Conservation (phyloP, 345 rosid species). For the Pseudoturritis turrita region DNA sequence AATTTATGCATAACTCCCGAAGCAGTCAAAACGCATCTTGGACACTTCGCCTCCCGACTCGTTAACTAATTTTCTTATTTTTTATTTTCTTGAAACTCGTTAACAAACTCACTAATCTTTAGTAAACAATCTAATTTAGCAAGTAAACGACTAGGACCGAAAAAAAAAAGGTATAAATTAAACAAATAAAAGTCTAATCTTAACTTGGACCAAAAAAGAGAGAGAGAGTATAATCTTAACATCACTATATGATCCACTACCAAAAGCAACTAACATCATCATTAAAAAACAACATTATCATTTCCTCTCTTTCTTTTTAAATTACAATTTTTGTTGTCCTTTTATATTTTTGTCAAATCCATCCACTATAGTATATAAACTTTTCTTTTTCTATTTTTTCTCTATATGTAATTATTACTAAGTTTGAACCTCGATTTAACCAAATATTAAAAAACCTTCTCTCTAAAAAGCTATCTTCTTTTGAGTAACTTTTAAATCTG, state of each 20-base stretch:
- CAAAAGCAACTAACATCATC: slow-evolving; percentile 34
- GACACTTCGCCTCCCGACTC: slow-evolving; percentile 26
- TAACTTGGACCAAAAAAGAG: no score
- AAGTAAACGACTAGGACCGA: background rate
- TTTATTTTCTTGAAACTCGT: slow-evolving; percentile 11
- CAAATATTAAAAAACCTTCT: background rate
- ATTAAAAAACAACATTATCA: slow-evolving; percentile 35
- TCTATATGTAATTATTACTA: slow-evolving; percentile 17
- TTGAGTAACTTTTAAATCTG: no score
- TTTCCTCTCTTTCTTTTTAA: slow-evolving; percentile 12
- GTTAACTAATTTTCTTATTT: background rate
- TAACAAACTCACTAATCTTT: slow-evolving; percentile 7
- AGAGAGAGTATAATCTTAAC: slow-evolving; percentile 26
- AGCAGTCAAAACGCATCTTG: slow-evolving; percentile 35
- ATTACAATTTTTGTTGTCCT: slow-evolving; percentile 1
- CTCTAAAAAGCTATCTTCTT: no score
- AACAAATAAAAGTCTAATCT: slow-evolving; percentile 15
- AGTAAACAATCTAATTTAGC: background rate
- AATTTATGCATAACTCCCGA: slow-evolving; percentile 22
- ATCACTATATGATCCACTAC: slow-evolving; percentile 34
- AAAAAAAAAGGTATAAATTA: background rate
- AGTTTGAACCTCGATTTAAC: slow-evolving; percentile 11
- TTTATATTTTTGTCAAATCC: slow-evolving; percentile 30
- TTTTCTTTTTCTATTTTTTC: slow-evolving; percentile 9
- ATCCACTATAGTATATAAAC: slow-evolving; percentile 5